Conservation (phyloP, 106 monocot species). For the Agapanthus africanus region DNA sequence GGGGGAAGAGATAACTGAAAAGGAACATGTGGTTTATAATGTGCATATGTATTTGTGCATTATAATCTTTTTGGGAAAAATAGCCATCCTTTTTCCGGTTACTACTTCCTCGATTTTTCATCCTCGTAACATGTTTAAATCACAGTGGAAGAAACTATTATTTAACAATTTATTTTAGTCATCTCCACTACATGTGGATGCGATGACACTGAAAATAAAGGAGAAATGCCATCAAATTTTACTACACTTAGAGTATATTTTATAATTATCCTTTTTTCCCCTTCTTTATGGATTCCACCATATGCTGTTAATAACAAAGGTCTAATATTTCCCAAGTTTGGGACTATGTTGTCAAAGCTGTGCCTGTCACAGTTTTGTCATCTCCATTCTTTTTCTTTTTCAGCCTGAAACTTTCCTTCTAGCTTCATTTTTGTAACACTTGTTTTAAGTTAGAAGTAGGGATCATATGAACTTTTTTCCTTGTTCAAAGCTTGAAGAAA, state of each 20-base stretch:
- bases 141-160: neutral
- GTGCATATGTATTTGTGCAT: too few species aligned
- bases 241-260: neutral
- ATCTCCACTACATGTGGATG: neutral
- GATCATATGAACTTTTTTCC: conserved; percentile 39
- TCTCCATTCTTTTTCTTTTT: neutral
- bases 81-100: too few species aligned
- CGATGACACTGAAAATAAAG: neutral
- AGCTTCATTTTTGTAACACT: conserved; percentile 14
- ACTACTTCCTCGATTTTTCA: too few species aligned
- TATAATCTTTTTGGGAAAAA: too few species aligned
- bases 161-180: neutral
- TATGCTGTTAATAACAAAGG: neutral
- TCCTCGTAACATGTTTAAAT: neutral
- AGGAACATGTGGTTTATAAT: too few species aligned
- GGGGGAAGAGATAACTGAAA: too few species aligned
- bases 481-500: conserved; percentile 47
- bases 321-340: neutral
- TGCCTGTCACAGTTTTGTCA: neutral
- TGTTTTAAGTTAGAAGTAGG: conserved; percentile 38
- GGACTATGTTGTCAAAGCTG: conserved; percentile 5
- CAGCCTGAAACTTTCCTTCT: neutral
- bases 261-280: neutral
- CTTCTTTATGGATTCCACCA: neutral
- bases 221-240: neutral